phyloP scores from a whole-genome alignment of 805 yeast species.

The Maudiozyma bulderi region DNA sequence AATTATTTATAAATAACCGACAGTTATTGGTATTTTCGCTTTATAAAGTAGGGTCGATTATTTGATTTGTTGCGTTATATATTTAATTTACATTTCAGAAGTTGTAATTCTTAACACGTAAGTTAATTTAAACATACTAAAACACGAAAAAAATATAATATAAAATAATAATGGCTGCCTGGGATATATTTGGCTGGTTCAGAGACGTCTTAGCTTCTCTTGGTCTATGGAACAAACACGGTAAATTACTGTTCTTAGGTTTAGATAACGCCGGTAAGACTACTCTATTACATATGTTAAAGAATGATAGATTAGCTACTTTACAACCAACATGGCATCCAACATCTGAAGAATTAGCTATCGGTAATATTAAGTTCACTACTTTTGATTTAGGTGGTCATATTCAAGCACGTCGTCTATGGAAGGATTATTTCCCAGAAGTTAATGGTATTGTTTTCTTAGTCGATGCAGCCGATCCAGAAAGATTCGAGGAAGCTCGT shows the following conservation, averaged over 20 bases:
- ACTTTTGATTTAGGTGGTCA: constrained; percentile 99
- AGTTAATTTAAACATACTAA: background rate
- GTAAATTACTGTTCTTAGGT: constrained; percentile 90
- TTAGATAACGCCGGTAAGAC: constrained; percentile 98
- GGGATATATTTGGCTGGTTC: constrained; percentile 34
- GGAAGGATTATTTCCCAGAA: constrained; percentile 99
- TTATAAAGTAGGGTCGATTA: no score
- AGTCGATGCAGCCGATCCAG: constrained; percentile 95
- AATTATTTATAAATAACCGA: no score
- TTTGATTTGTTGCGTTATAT: background rate
- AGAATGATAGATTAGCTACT: constrained; percentile 94
- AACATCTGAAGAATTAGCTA: constrained; percentile 94
- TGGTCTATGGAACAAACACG: constrained; percentile 89
- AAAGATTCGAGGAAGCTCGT: constrained; percentile 88
- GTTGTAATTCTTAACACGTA: background rate
- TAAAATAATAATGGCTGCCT: constrained; percentile 13
- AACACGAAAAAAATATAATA: background rate
- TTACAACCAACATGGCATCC: constrained; percentile 98
- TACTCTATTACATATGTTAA: constrained; percentile 73
- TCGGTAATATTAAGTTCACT: constrained; percentile 92
- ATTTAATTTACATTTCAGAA: background rate
- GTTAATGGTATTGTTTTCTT: constrained; percentile 94
- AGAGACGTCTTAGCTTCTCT: constrained; percentile 70
- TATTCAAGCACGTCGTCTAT: constrained; percentile 95
- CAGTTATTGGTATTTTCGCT: no score